These are phyloP conservation scores for Coemansia sp. DNA, from an alignment of 192 early-diverging fungal species.

Conservation along the genomic window DNA sequence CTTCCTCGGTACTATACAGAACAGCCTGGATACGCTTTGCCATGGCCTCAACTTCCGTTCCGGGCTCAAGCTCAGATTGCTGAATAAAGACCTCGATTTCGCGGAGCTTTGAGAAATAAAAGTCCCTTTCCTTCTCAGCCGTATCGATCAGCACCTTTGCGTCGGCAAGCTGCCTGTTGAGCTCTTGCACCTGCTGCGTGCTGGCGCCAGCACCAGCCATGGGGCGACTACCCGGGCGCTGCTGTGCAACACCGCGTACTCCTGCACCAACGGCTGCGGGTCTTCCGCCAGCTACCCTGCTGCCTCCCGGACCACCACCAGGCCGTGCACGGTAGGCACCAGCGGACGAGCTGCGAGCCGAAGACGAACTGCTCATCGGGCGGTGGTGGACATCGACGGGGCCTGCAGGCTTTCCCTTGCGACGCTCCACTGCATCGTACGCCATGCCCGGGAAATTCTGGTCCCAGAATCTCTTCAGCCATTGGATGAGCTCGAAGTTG, in stretches of 20 bases:
- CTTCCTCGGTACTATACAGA: conserved; percentile 85
- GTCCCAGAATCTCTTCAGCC: conserved; percentile 94
- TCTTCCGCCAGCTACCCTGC: conserved; percentile 10
- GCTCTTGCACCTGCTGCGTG: conserved; percentile 64
- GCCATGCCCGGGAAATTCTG: conserved; percentile 75
- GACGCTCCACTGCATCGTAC: conserved; percentile 80
- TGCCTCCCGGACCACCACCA: not conserved
- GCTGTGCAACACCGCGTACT: not conserved
- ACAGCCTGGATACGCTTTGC: conserved; percentile 81
- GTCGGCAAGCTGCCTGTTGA: conserved; percentile 77
- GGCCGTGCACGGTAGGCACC: conserved; percentile 38
- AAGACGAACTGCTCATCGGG: conserved; percentile 48
- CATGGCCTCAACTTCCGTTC: conserved; percentile 55
- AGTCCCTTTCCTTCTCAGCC: conserved; percentile 95
- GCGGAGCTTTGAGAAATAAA: conserved; percentile 92
- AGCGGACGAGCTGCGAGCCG: conserved; percentile 31
- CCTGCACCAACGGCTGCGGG: conserved; percentile 41
- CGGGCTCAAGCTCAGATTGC: conserved; percentile 63
- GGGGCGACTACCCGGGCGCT: conserved; percentile 22
- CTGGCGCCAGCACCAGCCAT: conserved; percentile 56
- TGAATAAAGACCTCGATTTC: conserved; percentile 95
- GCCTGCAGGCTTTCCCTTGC: conserved; percentile 52
- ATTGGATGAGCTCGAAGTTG: conserved; percentile 98
- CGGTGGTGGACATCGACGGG: conserved; percentile 22
- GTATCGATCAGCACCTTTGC: conserved; percentile 85